Conservation (phyloP, 257 asterid genomes). For the Jaltomata sinuosa region DNA sequence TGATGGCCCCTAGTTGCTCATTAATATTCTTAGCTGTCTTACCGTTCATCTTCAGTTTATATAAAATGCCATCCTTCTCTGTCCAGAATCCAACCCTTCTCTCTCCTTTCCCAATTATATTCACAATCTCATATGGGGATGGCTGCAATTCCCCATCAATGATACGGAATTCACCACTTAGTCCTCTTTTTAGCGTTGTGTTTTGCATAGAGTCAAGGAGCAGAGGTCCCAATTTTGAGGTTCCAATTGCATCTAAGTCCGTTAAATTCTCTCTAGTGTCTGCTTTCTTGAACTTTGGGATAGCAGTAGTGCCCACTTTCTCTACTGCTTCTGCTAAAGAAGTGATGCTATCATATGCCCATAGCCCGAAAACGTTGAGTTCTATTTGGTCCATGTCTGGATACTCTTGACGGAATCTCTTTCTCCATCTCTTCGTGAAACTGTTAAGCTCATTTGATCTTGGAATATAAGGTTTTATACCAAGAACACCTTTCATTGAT, state of each 20-base stretch:
- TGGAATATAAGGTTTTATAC: conserved; percentile 34
- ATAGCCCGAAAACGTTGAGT: conserved; percentile 34
- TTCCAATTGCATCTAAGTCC: conserved; percentile 5
- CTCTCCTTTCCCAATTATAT: conserved; percentile 26
- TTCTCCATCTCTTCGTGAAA: conserved; percentile 26
- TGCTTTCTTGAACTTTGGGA: background rate
- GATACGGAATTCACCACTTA: conserved; percentile 30
- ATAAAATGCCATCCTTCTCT: conserved; percentile 3
- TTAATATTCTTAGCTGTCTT: background rate
- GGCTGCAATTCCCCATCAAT: conserved; percentile 21
- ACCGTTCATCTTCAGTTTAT: background rate
- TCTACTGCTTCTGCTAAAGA: conserved; percentile 26
- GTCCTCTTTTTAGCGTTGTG: conserved; percentile 18
- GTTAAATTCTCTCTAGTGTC: conserved; percentile 3
- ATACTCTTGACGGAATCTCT: conserved; percentile 10
- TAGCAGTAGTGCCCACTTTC: background rate
- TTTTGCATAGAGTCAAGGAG: conserved; percentile 16
- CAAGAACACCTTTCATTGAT: conserved; percentile 46
- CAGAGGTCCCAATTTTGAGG: conserved; percentile 26
- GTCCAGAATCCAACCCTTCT: conserved; percentile 39
- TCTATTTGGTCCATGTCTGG: conserved; percentile 9
- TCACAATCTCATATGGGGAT: conserved; percentile 29
- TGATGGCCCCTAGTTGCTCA: conserved; percentile 6
- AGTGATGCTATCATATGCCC: conserved; percentile 46
- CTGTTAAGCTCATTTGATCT: conserved; percentile 9